These are phyloP conservation scores for Entelexis sorbosivorans DNA, from an alignment of 1,139 yeast species.

Conservation along the genomic window DNA sequence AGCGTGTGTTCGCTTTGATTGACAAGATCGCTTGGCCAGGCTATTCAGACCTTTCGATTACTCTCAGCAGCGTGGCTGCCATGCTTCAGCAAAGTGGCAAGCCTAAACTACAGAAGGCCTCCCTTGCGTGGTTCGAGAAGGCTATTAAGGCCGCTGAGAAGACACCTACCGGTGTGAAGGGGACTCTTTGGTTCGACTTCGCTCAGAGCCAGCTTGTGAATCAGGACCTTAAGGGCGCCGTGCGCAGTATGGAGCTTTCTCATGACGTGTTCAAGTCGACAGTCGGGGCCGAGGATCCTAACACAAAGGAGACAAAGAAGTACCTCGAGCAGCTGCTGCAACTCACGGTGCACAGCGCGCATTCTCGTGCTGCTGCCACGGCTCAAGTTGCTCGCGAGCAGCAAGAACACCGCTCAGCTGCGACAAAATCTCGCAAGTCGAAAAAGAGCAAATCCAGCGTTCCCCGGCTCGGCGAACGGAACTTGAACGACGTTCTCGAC, in stretches of 20 bases:
- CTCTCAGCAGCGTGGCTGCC: slow-evolving; percentile 6
- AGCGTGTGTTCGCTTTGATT: slow-evolving; percentile 53
- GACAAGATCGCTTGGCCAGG: slow-evolving; percentile 30
- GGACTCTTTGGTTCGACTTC: slow-evolving; percentile 50
- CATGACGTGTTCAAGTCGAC: slow-evolving; percentile 44
- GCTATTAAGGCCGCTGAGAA: slow-evolving; percentile 31
- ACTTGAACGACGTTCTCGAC: slow-evolving; percentile 30
- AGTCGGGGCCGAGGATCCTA: slow-evolving; percentile 52
- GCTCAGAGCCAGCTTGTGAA: slow-evolving; percentile 52
- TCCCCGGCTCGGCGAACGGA: slow-evolving; percentile 12
- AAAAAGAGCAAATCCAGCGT: slow-evolving; percentile 6
- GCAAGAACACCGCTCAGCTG: slow-evolving; percentile 14
- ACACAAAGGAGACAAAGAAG: slow-evolving; percentile 51
- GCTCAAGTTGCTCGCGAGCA: slow-evolving; percentile 12
- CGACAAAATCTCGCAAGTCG: slow-evolving; percentile 10
- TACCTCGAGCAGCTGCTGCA: slow-evolving; percentile 44
- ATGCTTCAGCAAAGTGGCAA: slow-evolving; percentile 11
- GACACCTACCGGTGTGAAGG: slow-evolving; percentile 31
- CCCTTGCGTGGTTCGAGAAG: slow-evolving; percentile 42
- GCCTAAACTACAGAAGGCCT: slow-evolving; percentile 39
- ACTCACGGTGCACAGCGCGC: slow-evolving; percentile 28
- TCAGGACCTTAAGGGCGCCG: slow-evolving; percentile 46
- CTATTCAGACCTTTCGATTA: slow-evolving; percentile 2
- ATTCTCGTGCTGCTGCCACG: slow-evolving; percentile 3
- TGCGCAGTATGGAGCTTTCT: slow-evolving; percentile 43